Conservation (phyloP, 1,139 yeast genomes). For the Wickerhamiella pararugosa region DNA sequence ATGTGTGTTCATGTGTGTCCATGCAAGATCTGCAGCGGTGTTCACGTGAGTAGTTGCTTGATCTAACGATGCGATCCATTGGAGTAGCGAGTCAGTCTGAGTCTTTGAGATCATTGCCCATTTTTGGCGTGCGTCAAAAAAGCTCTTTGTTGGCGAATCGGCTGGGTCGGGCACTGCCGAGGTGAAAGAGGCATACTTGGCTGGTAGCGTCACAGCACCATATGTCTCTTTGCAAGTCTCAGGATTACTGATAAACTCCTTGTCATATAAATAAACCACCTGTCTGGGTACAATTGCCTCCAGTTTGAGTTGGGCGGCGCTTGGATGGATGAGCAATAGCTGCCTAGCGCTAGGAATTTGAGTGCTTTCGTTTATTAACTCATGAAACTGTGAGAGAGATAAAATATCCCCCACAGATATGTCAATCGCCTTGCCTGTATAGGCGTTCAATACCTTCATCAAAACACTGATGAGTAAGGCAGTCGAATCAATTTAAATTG, state of each 20-base stretch:
- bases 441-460: constrained; percentile 12
- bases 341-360: constrained; percentile 18
- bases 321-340: constrained; percentile 20
- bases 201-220: neutral
- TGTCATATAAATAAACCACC: constrained; percentile 20
- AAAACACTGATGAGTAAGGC: neutral
- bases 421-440: constrained; percentile 7
- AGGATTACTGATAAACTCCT: constrained; percentile 10
- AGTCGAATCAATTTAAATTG: too few relatives aligned
- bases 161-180: neutral
- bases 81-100: neutral
- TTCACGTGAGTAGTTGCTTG: constrained; percentile 1
- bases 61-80: neutral
- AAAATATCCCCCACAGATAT: constrained; percentile 6
- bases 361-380: constrained; percentile 11
- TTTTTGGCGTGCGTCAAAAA: neutral
- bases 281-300: constrained; percentile 19
- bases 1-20: constrained; percentile 8
- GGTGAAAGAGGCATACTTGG: neutral
- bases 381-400: constrained; percentile 16
- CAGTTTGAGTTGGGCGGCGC: constrained; percentile 19
- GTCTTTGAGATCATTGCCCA: constrained; percentile 5
- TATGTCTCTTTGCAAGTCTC: constrained; percentile 5
- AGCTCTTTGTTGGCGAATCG: neutral
- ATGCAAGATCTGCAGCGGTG: constrained; percentile 7